These are phyloP conservation scores for Hypoxylon trugodes DNA, from an alignment of 495 filamentous ascomycete genomes.

Conservation along the genomic window DNA sequence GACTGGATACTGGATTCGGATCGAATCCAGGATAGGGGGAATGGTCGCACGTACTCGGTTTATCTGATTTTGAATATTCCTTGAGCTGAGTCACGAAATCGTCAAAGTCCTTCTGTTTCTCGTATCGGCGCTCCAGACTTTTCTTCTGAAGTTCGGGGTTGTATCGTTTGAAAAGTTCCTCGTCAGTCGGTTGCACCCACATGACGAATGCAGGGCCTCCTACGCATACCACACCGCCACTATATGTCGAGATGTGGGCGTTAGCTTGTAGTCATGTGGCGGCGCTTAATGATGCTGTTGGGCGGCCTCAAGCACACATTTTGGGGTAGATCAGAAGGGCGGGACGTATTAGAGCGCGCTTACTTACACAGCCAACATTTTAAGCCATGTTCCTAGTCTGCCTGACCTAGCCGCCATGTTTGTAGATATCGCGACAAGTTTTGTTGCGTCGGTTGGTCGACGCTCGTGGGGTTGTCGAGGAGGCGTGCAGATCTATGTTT, in stretches of 20 bases:
- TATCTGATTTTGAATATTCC: constrained; percentile 88
- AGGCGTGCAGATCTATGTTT: constrained; percentile 9
- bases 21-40: background rate
- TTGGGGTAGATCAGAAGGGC: constrained; percentile 2
- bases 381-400: constrained; percentile 46
- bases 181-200: constrained; percentile 84
- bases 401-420: constrained; percentile 43
- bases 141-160: constrained; percentile 91
- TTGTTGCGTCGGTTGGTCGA: constrained; percentile 23
- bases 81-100: constrained; percentile 84
- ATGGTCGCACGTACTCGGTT: constrained; percentile 65
- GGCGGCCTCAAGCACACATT: background rate
- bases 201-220: constrained; percentile 87
- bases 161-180: constrained; percentile 90
- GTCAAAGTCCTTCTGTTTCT: constrained; percentile 83
- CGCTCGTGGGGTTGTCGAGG: constrained; percentile 26
- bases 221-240: constrained; percentile 71
- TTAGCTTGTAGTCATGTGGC: constrained; percentile 8
- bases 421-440: background rate
- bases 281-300: background rate
- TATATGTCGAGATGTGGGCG: constrained; percentile 49
- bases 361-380: constrained; percentile 68
- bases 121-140: constrained; percentile 75
- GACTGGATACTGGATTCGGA: background rate
- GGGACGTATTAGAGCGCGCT: constrained; percentile 15